Percentiles rank a stretch among this genome's conserved stretches.
These are phyloP conservation scores for Debaryomycetaceae sp. DNA, from an alignment of 1,139 yeast species.

Conservation along the genomic window DNA sequence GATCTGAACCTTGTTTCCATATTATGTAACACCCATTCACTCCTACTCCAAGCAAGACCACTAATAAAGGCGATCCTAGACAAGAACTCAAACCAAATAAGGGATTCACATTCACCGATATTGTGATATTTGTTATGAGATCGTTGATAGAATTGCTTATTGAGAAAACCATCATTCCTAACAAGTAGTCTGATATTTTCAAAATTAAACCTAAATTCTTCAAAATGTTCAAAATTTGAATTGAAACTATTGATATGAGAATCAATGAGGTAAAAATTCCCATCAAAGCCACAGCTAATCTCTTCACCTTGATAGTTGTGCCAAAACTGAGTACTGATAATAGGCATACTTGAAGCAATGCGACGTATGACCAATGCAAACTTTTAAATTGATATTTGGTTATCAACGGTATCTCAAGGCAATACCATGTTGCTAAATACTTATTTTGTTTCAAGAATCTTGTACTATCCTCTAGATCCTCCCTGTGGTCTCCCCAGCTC, in stretches of 20 bases:
- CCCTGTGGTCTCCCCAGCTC: slow-evolving; percentile 4
- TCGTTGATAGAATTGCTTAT: slow-evolving; percentile 41
- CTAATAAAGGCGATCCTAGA: slow-evolving; percentile 40
- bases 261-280: slow-evolving; percentile 29
- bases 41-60: slow-evolving; percentile 40
- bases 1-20: slow-evolving; percentile 12
- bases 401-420: slow-evolving; percentile 16
- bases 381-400: slow-evolving; percentile 16
- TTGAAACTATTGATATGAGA: slow-evolving; percentile 27
- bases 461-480: background rate
- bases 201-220: slow-evolving; percentile 39
- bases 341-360: slow-evolving; percentile 10
- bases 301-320: background rate
- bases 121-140: slow-evolving; percentile 37
- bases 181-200: slow-evolving; percentile 36
- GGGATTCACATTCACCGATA: slow-evolving; percentile 33
- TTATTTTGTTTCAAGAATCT: background rate
- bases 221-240: slow-evolving; percentile 25
- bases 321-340: slow-evolving; percentile 1
- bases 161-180: slow-evolving; percentile 40
- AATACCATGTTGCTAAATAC: slow-evolving; percentile 17
- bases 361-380: slow-evolving; percentile 5
- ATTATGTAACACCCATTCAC: slow-evolving; percentile 27
- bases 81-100: slow-evolving; percentile 40
- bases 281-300: slow-evolving; percentile 12